Base-by-base conservation (phyloP, 352 stramenopile genomes). In the Pythium rhizo-oryzae region DNA sequence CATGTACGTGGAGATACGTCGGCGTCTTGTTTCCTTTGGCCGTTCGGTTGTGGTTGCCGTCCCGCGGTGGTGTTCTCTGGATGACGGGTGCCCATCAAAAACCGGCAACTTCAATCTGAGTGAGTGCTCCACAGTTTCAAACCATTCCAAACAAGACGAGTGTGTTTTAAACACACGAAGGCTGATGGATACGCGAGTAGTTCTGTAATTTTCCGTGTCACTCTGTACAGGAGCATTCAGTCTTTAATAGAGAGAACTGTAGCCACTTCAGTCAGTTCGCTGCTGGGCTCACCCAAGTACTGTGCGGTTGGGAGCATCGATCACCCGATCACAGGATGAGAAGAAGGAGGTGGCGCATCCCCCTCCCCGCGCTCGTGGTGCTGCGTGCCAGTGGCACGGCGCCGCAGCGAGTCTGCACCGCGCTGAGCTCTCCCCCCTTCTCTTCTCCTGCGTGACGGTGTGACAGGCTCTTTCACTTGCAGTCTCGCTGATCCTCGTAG, bases 61-160 rank as follows among this genome's bases (percentile, higher is more conserved):
- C 13, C 6, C 23, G 28, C n/a, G 19, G 13, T 28, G 13, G 13
- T n/a, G n/a, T 55, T 25, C 30, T 50, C 43, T 51, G 12, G 21
- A 16, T 43, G 41, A 28, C 37, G 50, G 24, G 46, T 37, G 49
- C 49, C 5, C 52, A 19, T 41, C 35, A 41, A 41, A 41, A 41
- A 11, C 35, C 35, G 44, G 58, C 58, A 64, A 64, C 58, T 64
- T 64, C 58, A 64, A 64, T 64, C 55, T 47, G 58, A 47, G n/a
- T n/a, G n/a, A n/a, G n/a, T n/a, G n/a, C n/a, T n/a, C n/a, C n/a
- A n/a, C n/a, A n/a, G n/a, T n/a, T n/a, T n/a, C n/a, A n/a, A n/a
- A n/a, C n/a, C n/a, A n/a, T n/a, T n/a, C n/a, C n/a, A n/a, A n/a
- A n/a, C n/a, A n/a, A n/a, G n/a, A n/a, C n/a, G n/a, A n/a, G n/a